Evolutionary conservation across 768 basidiomycete genomes (phyloP).

Genomic region (Boletus barrowsii): DNA sequence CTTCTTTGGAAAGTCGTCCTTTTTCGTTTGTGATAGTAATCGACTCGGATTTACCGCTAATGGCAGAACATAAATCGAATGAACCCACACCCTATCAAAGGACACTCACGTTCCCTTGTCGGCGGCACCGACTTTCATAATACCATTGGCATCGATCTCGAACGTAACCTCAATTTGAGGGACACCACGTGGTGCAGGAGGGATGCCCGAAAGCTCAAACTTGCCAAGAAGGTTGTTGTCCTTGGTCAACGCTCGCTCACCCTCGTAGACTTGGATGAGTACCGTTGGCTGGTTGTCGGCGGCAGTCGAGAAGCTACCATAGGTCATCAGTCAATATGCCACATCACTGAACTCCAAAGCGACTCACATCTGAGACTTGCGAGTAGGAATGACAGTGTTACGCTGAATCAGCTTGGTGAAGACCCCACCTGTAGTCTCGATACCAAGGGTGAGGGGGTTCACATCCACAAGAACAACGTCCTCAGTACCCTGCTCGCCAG

Average conservation of each 20-base stretch:
- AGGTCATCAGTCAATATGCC: background rate
- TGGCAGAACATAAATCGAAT: background rate
- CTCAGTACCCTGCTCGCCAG: conserved; percentile 86
- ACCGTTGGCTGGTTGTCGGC: conserved; percentile 94
- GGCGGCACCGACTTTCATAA: conserved; percentile 91
- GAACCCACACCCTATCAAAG: accelerated
- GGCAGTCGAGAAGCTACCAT: conserved; percentile 49
- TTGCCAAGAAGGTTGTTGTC: conserved; percentile 98
- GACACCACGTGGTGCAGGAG: conserved; percentile 93
- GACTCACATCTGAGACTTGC: conserved; percentile 87
- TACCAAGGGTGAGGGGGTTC: conserved; percentile 95
- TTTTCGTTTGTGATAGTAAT: conserved; percentile 97
- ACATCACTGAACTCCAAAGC: background rate
- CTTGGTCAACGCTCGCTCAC: conserved; percentile 95
- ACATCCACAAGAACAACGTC: conserved; percentile 96
- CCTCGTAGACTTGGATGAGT: conserved; percentile 93
- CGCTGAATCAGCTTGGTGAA: conserved; percentile 97
- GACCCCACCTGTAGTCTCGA: conserved; percentile 97
- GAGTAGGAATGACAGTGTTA: conserved; percentile 92
- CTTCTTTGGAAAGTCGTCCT: conserved; percentile 83
- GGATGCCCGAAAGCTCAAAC: conserved; percentile 90
- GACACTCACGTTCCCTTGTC: conserved; percentile 87
- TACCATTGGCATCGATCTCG: conserved; percentile 93
- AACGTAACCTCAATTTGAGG: conserved; percentile 98
- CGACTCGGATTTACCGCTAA: conserved; percentile 77